Percentiles rank a stretch among this genome's conserved stretches.
phyloP scores from a whole-genome alignment of 805 yeast species.

The Nakazawaea wickerhamii region DNA sequence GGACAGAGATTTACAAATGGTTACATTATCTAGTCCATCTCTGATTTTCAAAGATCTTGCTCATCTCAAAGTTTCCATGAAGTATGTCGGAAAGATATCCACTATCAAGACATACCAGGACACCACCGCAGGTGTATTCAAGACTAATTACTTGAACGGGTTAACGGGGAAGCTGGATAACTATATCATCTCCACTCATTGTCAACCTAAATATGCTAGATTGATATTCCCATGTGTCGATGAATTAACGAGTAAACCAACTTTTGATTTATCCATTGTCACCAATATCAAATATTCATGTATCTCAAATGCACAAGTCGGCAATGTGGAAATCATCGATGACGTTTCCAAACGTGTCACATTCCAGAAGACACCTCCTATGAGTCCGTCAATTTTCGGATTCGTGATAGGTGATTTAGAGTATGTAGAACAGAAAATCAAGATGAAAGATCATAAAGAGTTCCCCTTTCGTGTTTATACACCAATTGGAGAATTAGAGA shows the following conservation, averaged over 20 bases:
- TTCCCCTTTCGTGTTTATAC: constrained; percentile 52
- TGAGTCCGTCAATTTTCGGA: constrained; percentile 60
- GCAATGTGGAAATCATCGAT: constrained; percentile 20
- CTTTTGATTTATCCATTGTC: constrained; percentile 43
- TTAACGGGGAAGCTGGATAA: constrained; percentile 44
- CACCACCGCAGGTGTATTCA: constrained; percentile 59
- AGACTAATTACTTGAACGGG: constrained; percentile 55
- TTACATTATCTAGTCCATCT: constrained; percentile 23
- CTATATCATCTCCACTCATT: constrained; percentile 60
- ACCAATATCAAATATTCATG: constrained; percentile 42
- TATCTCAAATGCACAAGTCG: constrained; percentile 42
- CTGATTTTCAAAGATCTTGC: constrained; percentile 14
- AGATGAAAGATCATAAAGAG: constrained; percentile 19
- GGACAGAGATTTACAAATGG: constrained; percentile 36
- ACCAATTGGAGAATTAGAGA: constrained; percentile 42
- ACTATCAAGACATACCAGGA: constrained; percentile 49
- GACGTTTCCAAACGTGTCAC: constrained; percentile 26
- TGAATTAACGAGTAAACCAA: constrained; percentile 51
- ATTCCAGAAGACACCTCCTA: constrained; percentile 52
- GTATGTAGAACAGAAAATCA: constrained; percentile 32
- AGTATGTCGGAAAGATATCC: constrained; percentile 47
- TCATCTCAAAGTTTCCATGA: constrained; percentile 23
- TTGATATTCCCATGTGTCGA: constrained; percentile 65
- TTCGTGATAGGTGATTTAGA: constrained; percentile 69
- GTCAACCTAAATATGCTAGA: constrained; percentile 64